A percentile compares a stretch with the other conserved stretches of the same genome.
phyloP scores from a whole-genome alignment of 2,329 filamentous ascomycete species.

The Venturiaceae sp. region DNA sequence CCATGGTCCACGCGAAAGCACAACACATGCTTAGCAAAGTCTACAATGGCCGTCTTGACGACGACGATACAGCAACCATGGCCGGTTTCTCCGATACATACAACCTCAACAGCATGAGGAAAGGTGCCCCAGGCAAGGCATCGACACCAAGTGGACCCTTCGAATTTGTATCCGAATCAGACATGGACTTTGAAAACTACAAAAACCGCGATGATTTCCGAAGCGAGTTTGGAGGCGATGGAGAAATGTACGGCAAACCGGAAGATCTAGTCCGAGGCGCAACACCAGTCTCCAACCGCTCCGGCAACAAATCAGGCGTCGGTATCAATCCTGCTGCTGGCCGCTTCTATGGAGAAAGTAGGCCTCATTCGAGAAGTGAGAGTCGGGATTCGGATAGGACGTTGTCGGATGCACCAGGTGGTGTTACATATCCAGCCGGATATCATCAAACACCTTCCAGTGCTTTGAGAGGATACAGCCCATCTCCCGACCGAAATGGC shows the following conservation, averaged over 20 bases:
- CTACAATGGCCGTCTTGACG: conserved; percentile 72
- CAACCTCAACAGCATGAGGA: conserved; percentile 67
- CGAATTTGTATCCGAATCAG: conserved; percentile 77
- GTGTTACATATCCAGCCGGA: conserved; percentile 34
- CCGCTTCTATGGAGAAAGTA: not conserved
- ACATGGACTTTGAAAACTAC: conserved; percentile 85
- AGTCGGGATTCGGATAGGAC: conserved; percentile 18
- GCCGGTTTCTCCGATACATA: conserved; percentile 78
- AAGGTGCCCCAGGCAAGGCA: conserved; percentile 46
- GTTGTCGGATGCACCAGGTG: conserved; percentile 10
- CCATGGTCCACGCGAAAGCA: conserved; percentile 89
- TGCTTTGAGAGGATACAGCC: not conserved
- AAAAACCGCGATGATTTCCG: conserved; percentile 54
- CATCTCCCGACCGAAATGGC: conserved; percentile 3
- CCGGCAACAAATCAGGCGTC: conserved; percentile 2
- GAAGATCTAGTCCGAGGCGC: conserved; percentile 51
- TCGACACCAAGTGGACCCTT: conserved; percentile 36
- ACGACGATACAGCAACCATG: conserved; percentile 46
- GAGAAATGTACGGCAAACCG: conserved; percentile 45
- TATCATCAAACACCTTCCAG: conserved; percentile 34
- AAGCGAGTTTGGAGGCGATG: conserved; percentile 49
- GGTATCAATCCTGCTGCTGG: not conserved
- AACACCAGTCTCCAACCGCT: conserved; percentile 16
- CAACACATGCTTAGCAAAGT: conserved; percentile 79
- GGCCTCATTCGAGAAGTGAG: not conserved